Evolutionary conservation across 2,329 filamentous ascomycete genomes (phyloP).

Genomic region (Esteya vermicola): DNA sequence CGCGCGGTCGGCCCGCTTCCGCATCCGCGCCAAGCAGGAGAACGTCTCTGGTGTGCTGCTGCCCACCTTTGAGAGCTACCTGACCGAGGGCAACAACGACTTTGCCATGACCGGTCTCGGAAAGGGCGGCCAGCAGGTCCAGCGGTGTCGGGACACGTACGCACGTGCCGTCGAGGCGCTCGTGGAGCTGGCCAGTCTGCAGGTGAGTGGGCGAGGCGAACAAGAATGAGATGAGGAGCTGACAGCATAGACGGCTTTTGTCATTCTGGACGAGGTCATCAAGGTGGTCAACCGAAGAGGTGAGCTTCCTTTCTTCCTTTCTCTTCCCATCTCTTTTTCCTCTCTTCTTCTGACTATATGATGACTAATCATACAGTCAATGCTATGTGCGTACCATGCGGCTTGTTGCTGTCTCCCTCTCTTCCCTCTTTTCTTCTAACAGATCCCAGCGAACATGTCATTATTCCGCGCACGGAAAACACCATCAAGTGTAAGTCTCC

Average conservation of each 20-base stretch:
- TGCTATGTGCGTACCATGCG: constrained; percentile 55
- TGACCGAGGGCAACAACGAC: constrained; percentile 80
- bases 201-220: constrained; percentile 29
- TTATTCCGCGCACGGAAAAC: constrained; percentile 95
- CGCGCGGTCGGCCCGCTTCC: constrained; percentile 81
- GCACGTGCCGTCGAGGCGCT: constrained; percentile 88
- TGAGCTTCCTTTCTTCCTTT: constrained; percentile 22
- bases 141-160: constrained; percentile 90
- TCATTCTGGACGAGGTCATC: constrained; percentile 96
- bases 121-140: constrained; percentile 94
- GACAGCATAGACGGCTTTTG: constrained; percentile 65
- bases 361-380: constrained; percentile 50
- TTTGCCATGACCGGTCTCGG: constrained; percentile 92
- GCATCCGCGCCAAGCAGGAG: constrained; percentile 89
- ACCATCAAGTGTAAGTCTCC: constrained; percentile 85
- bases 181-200: constrained; percentile 85
- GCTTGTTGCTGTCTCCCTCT: not conserved
- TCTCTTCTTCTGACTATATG: constrained; percentile 4
- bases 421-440: constrained; percentile 3
- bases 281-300: constrained; percentile 96
- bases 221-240: not conserved
- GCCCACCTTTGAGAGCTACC: constrained; percentile 84
- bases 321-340: no score
- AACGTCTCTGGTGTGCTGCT: constrained; percentile 96
- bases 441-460: constrained; percentile 61